These are phyloP conservation scores for Fraxinus dipetala DNA, from an alignment of 305 asterid genomes.

Conservation along the genomic window DNA sequence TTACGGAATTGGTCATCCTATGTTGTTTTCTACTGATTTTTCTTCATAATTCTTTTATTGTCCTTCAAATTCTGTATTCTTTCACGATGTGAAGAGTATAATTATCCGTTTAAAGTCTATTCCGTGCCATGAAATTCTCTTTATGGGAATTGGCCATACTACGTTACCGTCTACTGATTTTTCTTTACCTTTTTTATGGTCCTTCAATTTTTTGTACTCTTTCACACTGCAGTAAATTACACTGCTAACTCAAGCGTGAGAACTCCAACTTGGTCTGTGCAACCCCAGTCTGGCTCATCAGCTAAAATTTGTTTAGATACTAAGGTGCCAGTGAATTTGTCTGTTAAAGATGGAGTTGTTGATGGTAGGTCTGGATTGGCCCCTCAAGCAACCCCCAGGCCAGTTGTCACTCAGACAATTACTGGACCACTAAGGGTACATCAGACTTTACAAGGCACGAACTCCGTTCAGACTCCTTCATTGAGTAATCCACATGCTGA, in stretches of 20 bases:
- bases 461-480: slow-evolving; percentile 37
- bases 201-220: slow-evolving; percentile 18
- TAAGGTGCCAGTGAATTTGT: slow-evolving; percentile 48
- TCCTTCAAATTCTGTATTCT: slow-evolving; percentile 18
- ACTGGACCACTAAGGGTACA: slow-evolving; percentile 33
- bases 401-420: slow-evolving; percentile 47
- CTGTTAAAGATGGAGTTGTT: slow-evolving; percentile 49
- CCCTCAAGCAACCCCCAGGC: slow-evolving; percentile 48
- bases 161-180: slow-evolving; percentile 16
- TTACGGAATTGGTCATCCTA: background rate
- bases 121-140: background rate
- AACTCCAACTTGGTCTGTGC: slow-evolving; percentile 74
- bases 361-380: slow-evolving; percentile 49
- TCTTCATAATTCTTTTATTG: slow-evolving; percentile 5
- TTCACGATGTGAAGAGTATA: slow-evolving; percentile 28
- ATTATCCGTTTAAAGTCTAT: slow-evolving; percentile 14
- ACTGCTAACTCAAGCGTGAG: slow-evolving; percentile 46
- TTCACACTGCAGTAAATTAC: slow-evolving; percentile 46
- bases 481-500: slow-evolving; percentile 63
- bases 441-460: slow-evolving; percentile 49
- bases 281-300: slow-evolving; percentile 51
- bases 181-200: slow-evolving; percentile 10
- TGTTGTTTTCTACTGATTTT: background rate
- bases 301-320: slow-evolving; percentile 47
- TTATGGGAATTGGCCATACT: background rate